Conservation (phyloP, 768 basidiomycete genomes). For the Saitozyma podzolica region DNA sequence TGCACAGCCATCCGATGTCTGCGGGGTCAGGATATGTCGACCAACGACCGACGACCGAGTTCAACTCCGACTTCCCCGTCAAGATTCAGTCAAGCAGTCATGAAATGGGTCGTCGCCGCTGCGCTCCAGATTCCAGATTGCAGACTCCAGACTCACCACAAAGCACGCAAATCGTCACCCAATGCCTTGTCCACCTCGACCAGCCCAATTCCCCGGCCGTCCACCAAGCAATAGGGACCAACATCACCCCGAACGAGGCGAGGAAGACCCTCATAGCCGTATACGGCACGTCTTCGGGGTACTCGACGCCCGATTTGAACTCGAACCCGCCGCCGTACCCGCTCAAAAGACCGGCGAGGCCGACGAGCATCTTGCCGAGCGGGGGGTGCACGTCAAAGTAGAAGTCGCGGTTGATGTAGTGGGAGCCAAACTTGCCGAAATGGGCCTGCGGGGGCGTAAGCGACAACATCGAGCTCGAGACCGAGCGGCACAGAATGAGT, state of each 20-base stretch:
- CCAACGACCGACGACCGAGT: too few relatives aligned
- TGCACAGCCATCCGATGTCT: slow-evolving; percentile 97
- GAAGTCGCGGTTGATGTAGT: slow-evolving; percentile 98
- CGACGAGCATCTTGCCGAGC: slow-evolving; percentile 98
- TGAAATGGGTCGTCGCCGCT: not conserved
- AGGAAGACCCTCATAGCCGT: slow-evolving; percentile 94
- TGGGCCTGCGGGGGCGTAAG: slow-evolving; percentile 62
- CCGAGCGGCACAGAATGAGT: not conserved
- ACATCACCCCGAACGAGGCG: slow-evolving; percentile 87
- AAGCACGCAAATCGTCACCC: slow-evolving; percentile 90
- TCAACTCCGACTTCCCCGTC: not conserved
- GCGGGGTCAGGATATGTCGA: slow-evolving; percentile 1
- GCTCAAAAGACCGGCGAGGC: slow-evolving; percentile 81
- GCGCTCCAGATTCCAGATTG: not conserved
- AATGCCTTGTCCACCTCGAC: slow-evolving; percentile 82
- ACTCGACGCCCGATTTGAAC: slow-evolving; percentile 85
- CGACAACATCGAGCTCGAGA: too few relatives aligned
- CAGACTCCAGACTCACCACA: slow-evolving; percentile 62
- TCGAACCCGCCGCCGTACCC: slow-evolving; percentile 92
- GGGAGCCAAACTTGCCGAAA: slow-evolving; percentile 97
- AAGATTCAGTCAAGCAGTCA: not conserved
- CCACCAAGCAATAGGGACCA: slow-evolving; percentile 97
- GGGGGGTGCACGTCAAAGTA: slow-evolving; percentile 99
- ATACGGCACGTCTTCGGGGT: slow-evolving; percentile 82
- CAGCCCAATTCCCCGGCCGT: slow-evolving; percentile 92